These are phyloP conservation scores for Xerocomus nothofagi DNA, from an alignment of 1,284 basidiomycete genomes.

Conservation along the genomic window DNA sequence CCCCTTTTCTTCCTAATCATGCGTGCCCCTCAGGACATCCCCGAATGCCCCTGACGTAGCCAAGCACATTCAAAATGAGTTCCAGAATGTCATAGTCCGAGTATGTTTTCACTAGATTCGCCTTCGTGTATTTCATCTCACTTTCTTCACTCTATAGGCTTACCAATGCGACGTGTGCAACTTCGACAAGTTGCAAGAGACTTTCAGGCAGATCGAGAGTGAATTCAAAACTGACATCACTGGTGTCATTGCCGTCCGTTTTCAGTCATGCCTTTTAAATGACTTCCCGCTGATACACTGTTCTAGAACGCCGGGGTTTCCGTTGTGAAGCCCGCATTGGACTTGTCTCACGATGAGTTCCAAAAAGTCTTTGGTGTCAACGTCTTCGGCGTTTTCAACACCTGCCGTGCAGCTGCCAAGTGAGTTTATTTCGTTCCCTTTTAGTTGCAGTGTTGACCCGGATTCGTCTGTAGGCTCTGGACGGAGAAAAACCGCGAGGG, in stretches of 20 bases:
- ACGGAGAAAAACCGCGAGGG: not conserved
- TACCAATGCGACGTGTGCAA: slow-evolving; percentile 45
- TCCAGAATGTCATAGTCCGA: slow-evolving; percentile 28
- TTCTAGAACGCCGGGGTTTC: slow-evolving; percentile 47
- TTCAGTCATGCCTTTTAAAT: fast-evolving
- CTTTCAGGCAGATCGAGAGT: slow-evolving; percentile 38
- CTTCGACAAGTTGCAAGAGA: slow-evolving; percentile 35
- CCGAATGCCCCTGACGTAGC: slow-evolving; percentile 43
- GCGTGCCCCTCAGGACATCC: slow-evolving; percentile 23
- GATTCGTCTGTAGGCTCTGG: slow-evolving; percentile 14
- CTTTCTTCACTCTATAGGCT: slow-evolving; percentile 31
- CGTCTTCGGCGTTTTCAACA: slow-evolving; percentile 46
- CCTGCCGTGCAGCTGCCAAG: slow-evolving; percentile 42
- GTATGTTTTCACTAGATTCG: slow-evolving; percentile 17
- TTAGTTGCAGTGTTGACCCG: fast-evolving
- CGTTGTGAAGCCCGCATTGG: slow-evolving; percentile 48
- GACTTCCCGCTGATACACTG: not conserved
- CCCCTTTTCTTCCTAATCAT: not conserved
- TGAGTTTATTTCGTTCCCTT: slow-evolving; percentile 7
- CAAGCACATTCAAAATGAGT: slow-evolving; percentile 23
- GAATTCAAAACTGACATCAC: fast-evolving
- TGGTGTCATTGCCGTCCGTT: slow-evolving; percentile 28
- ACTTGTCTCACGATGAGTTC: slow-evolving; percentile 47
- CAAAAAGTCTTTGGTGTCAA: slow-evolving; percentile 39
- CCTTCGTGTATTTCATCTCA: too few species aligned